A percentile compares a stretch with the other conserved stretches of the same genome.
Evolutionary conservation across 768 basidiomycete species (phyloP).

Genomic region (Leccinum subtestaceum): DNA sequence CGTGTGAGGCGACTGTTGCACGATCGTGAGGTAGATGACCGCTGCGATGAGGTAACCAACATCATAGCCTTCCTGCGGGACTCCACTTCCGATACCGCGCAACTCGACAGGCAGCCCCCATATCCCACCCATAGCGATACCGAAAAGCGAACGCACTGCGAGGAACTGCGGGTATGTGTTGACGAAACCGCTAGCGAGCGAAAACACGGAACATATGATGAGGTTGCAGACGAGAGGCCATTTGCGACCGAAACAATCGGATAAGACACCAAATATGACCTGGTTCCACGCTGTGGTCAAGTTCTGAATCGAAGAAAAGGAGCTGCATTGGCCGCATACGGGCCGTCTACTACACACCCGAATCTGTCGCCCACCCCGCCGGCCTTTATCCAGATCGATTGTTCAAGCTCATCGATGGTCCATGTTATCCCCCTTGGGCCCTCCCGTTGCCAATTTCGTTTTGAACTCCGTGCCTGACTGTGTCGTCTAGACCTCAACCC

Average conservation of each 20-base stretch:
- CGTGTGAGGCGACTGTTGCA: slow-evolving; percentile 26
- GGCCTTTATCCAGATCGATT: too few relatives aligned
- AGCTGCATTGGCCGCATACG: too few relatives aligned
- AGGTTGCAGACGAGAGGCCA: slow-evolving; percentile 87
- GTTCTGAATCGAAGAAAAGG: neutral
- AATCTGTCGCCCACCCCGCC: too few relatives aligned
- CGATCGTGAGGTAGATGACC: slow-evolving; percentile 73
- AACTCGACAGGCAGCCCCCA: slow-evolving; percentile 88
- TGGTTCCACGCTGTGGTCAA: slow-evolving; percentile 6
- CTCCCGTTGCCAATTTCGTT: too few relatives aligned
- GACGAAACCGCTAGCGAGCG: slow-evolving; percentile 80
- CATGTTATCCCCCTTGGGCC: too few relatives aligned
- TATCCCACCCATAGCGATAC: slow-evolving; percentile 85
- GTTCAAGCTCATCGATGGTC: too few relatives aligned
- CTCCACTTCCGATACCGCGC: slow-evolving; percentile 80
- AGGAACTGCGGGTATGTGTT: slow-evolving; percentile 77
- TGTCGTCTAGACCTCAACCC: too few relatives aligned
- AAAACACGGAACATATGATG: slow-evolving; percentile 63
- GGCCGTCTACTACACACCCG: too few relatives aligned
- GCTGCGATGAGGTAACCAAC: slow-evolving; percentile 84
- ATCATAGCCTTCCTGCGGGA: slow-evolving; percentile 89
- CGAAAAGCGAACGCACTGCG: slow-evolving; percentile 78
- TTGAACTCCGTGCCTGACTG: too few relatives aligned
- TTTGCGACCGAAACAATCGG: slow-evolving; percentile 89
- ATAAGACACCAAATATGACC: slow-evolving; percentile 78